Conservation (phyloP, 139 green algal species). For the Zygnema circumcarinatum region DNA sequence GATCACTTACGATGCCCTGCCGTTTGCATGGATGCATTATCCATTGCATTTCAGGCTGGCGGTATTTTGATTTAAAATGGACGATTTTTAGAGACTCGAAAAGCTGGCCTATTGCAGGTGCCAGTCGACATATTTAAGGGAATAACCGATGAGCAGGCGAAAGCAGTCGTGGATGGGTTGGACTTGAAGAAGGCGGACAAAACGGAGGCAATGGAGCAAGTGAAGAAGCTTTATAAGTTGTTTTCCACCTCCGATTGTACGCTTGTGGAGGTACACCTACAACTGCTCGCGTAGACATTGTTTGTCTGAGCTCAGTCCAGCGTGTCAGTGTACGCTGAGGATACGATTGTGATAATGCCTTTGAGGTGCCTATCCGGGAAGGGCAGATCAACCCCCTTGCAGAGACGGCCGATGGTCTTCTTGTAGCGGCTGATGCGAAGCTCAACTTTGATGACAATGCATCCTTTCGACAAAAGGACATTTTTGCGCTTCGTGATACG, state of each 20-base stretch:
- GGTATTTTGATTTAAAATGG: not conserved
- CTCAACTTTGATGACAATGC: constrained; percentile 99
- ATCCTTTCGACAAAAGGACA: constrained; percentile 90
- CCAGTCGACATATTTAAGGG: constrained; percentile 86
- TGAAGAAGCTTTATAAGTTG: constrained; percentile 90
- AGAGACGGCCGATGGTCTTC: constrained; percentile 77
- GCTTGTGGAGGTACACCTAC: constrained; percentile 84
- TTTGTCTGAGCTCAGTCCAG: not conserved
- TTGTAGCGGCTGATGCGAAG: constrained; percentile 97
- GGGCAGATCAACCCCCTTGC: constrained; percentile 92
- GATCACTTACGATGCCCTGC: too few relatives aligned
- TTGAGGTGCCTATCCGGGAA: too few relatives aligned
- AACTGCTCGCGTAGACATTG: constrained; percentile 65
- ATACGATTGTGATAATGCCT: too few relatives aligned
- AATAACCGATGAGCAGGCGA: constrained; percentile 84
- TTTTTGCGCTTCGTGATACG: constrained; percentile 88
- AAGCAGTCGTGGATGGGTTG: constrained; percentile 68
- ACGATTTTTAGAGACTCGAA: too few relatives aligned
- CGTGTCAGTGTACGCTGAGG: not conserved
- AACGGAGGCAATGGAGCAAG: constrained; percentile 79
- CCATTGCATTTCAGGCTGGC: too few relatives aligned
- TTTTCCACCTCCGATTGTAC: constrained; percentile 94
- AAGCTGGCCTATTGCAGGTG: too few relatives aligned
- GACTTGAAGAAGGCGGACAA: constrained; percentile 75
- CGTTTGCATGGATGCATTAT: too few relatives aligned